These are phyloP conservation scores for Turritis glabra DNA, from an alignment of 345 rosid genomes.

Conservation along the genomic window DNA sequence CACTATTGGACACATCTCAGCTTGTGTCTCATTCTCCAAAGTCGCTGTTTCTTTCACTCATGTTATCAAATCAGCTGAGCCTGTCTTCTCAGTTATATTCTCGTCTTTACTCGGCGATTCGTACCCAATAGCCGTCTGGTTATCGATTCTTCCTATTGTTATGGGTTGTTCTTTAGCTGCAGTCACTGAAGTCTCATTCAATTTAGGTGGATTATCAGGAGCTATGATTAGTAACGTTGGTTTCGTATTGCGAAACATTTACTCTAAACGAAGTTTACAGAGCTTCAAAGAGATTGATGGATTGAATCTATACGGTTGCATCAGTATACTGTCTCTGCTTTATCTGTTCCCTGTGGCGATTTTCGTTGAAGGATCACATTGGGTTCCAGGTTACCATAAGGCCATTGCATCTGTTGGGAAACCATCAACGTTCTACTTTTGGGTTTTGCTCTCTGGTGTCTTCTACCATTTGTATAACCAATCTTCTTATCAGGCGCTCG, in stretches of 20 bases:
- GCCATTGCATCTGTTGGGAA: conserved; percentile 73
- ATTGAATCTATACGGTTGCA: conserved; percentile 84
- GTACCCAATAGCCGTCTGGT: conserved; percentile 85
- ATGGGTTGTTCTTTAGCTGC: conserved; percentile 97
- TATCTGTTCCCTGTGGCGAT: conserved; percentile 87
- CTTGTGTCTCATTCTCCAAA: conserved; percentile 95
- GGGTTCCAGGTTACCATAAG: conserved; percentile 79
- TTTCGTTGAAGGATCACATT: conserved; percentile 84
- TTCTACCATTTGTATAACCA: conserved; percentile 93
- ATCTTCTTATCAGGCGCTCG: conserved; percentile 93
- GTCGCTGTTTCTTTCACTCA: conserved; percentile 98
- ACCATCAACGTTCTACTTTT: conserved; percentile 68
- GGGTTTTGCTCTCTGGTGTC: conserved; percentile 89
- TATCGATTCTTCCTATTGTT: conserved; percentile 89
- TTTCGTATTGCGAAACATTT: conserved; percentile 84
- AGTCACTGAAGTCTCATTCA: conserved; percentile 89
- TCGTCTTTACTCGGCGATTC: conserved; percentile 87
- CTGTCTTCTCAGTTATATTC: conserved; percentile 93
- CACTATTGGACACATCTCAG: conserved; percentile 94
- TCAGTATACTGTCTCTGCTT: conserved; percentile 67
- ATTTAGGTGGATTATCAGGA: conserved; percentile 76
- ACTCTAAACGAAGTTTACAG: conserved; percentile 78
- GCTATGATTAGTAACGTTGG: conserved; percentile 97
- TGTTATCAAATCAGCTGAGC: conserved; percentile 94
- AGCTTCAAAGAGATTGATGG: conserved; percentile 87